Percentiles rank a stretch among this genome's conserved stretches.
These are phyloP conservation scores for Penicillium aurantiogriseum DNA, from an alignment of 2,329 filamentous ascomycete species.

Conservation along the genomic window DNA sequence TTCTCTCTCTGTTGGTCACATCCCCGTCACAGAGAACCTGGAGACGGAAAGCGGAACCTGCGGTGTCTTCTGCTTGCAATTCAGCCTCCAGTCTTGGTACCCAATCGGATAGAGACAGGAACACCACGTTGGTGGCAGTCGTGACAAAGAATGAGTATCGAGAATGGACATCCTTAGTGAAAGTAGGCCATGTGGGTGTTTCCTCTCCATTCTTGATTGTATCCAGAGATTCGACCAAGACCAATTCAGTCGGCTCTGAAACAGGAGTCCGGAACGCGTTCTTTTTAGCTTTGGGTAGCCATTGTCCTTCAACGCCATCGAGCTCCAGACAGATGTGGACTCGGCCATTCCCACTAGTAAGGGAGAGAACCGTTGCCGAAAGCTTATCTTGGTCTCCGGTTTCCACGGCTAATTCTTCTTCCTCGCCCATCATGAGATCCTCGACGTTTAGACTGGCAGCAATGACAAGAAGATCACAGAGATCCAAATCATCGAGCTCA, in stretches of 20 bases:
- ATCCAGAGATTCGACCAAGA: conserved; percentile 47
- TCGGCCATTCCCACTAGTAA: conserved; percentile 55
- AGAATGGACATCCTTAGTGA: conserved; percentile 56
- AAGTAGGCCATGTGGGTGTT: conserved; percentile 49
- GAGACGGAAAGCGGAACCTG: conserved; percentile 57
- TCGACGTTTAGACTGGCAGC: conserved; percentile 53
- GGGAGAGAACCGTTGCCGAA: conserved; percentile 57
- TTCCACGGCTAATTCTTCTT: conserved; percentile 45
- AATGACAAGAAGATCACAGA: conserved; percentile 61
- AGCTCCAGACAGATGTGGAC: conserved; percentile 61
- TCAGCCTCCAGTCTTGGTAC: conserved; percentile 57
- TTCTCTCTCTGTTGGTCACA: conserved; percentile 49
- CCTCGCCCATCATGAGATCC: conserved; percentile 53
- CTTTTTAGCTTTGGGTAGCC: conserved; percentile 53
- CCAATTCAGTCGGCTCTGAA: conserved; percentile 43
- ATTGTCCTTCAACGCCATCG: conserved; percentile 62
- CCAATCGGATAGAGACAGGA: conserved; percentile 58
- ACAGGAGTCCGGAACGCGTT: conserved; percentile 43
- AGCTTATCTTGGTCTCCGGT: conserved; percentile 50
- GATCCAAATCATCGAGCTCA: conserved; percentile 53
- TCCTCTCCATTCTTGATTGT: conserved; percentile 33
- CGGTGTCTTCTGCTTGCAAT: conserved; percentile 50
- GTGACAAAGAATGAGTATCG: conserved; percentile 61
- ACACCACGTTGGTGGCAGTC: conserved; percentile 53
- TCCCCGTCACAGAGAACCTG: conserved; percentile 55